Evolutionary conservation across 768 basidiomycete species (phyloP).

Genomic region (Gloeophyllum trabeum): DNA sequence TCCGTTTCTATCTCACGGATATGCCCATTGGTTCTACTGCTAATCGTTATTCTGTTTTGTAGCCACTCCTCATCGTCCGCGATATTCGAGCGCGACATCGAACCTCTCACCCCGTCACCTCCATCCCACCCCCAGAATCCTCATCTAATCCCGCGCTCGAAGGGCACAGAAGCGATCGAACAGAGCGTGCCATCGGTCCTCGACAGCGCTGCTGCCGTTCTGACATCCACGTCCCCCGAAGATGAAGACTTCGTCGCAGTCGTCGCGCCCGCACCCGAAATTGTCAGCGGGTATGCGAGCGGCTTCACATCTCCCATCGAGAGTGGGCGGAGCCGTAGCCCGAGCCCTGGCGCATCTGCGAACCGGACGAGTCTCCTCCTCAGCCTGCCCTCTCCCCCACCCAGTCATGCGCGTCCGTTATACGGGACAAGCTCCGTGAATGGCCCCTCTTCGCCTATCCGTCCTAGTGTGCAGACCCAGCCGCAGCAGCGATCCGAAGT

Average conservation of each 20-base stretch:
- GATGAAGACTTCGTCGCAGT: constrained; percentile 48
- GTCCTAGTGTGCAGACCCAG: constrained; percentile 18
- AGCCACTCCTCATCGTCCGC: constrained; percentile 75
- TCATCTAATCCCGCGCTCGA: constrained; percentile 63
- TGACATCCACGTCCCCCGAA: constrained; percentile 20
- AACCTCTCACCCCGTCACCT: constrained; percentile 38
- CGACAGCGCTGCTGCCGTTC: constrained; percentile 70
- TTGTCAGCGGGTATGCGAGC: too few species aligned
- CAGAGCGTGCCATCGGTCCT: constrained; percentile 78
- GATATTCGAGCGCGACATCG: constrained; percentile 89
- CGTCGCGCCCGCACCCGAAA: constrained; percentile 37
- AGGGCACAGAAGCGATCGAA: constrained; percentile 64
- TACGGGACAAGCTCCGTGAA: constrained; percentile 6
- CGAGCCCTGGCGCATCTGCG: constrained; percentile 3
- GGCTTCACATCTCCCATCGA: too few species aligned
- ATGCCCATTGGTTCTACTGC: too few species aligned
- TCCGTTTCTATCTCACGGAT: constrained; percentile 4
- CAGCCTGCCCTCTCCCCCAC: constrained; percentile 12
- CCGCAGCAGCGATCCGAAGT: constrained; percentile 6
- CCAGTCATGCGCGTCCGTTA: constrained; percentile 8
- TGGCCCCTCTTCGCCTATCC: constrained; percentile 10
- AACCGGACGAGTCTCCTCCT: constrained; percentile 4
- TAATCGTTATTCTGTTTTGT: neutral
- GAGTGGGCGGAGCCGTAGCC: constrained; percentile 3
- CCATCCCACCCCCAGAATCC: constrained; percentile 38